A percentile compares a stretch with the other conserved stretches of the same genome.
These are phyloP conservation scores for Hyaloscypha variabilis DNA, from an alignment of 495 filamentous ascomycete species.

Conservation along the genomic window DNA sequence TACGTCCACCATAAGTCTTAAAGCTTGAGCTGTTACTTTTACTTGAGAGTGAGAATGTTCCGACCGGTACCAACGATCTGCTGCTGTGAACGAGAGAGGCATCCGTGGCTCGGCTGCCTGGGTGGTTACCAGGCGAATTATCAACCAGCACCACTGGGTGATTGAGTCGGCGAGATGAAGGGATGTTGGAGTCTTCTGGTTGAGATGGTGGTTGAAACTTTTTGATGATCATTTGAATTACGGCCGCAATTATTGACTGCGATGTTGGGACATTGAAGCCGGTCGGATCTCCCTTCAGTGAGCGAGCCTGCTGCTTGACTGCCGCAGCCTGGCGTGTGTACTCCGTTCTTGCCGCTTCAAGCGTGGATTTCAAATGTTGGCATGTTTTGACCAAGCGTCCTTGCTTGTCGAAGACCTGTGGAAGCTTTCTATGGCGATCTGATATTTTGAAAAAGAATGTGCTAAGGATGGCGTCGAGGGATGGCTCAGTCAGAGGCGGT, in stretches of 20 bases:
- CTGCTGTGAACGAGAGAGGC: not conserved
- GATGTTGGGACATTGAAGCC: not conserved
- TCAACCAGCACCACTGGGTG: too few relatives aligned
- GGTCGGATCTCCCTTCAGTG: not conserved
- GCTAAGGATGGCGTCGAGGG: not conserved
- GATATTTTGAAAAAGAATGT: not conserved
- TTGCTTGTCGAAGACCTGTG: not conserved
- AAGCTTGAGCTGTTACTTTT: not conserved
- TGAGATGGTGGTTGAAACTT: not conserved
- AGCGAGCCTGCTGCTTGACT: not conserved
- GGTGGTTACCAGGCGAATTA: not conserved
- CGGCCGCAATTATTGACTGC: not conserved
- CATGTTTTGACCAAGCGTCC: not conserved
- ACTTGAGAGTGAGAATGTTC: not conserved
- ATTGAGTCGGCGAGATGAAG: too few relatives aligned
- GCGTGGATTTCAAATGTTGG: not conserved
- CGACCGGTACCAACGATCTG: not conserved
- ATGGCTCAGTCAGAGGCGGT: not conserved
- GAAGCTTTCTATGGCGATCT: not conserved
- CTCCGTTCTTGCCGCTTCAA: not conserved
- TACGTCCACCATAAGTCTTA: not conserved
- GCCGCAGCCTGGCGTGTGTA: not conserved
- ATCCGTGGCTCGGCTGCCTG: not conserved
- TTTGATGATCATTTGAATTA: not conserved
- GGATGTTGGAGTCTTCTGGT: not conserved